phyloP scores from a whole-genome alignment of 352 stramenopile species.

The Globisporangium paddicum region DNA sequence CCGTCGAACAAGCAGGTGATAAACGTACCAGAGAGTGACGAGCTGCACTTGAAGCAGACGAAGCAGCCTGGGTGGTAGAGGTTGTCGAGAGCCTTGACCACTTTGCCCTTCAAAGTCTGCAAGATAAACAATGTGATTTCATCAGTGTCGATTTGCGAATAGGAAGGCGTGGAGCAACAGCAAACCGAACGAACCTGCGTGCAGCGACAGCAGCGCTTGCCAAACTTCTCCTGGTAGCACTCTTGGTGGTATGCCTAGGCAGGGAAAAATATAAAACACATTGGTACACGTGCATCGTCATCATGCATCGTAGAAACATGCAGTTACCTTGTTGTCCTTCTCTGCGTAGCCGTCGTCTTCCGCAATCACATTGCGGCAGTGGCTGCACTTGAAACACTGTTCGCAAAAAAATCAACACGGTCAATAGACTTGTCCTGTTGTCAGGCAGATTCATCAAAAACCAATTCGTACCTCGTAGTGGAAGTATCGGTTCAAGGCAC shows the following conservation, averaged over 20 bases:
- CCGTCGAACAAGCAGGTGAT: background rate
- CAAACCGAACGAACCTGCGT: conserved; percentile 31
- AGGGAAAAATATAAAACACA: background rate
- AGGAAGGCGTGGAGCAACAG: background rate
- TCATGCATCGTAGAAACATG: background rate
- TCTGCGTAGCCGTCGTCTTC: conserved; percentile 82
- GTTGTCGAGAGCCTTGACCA: conserved; percentile 79
- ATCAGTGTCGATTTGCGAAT: background rate
- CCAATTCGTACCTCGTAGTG: conserved; percentile 52
- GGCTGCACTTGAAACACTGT: conserved; percentile 79
- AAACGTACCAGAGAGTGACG: conserved; percentile 62
- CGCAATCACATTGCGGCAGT: conserved; percentile 63
- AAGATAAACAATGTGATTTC: background rate
- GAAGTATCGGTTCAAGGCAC: conserved; percentile 79
- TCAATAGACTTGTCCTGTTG: background rate
- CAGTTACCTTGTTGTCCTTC: conserved; percentile 62
- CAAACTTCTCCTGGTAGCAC: conserved; percentile 73
- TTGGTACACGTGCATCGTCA: background rate
- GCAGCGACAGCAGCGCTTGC: conserved; percentile 79
- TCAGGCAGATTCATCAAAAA: background rate
- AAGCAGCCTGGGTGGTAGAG: conserved; percentile 85
- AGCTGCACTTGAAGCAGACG: conserved; percentile 71
- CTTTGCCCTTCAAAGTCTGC: conserved; percentile 78
- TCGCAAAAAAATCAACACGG: background rate
- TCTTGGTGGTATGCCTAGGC: conserved; percentile 69